Evolutionary conservation across 2,329 filamentous ascomycete species (phyloP), one percentile per base, ranked within the genome.

Genomic region (Plectosphaerella cucumerina): DNA sequence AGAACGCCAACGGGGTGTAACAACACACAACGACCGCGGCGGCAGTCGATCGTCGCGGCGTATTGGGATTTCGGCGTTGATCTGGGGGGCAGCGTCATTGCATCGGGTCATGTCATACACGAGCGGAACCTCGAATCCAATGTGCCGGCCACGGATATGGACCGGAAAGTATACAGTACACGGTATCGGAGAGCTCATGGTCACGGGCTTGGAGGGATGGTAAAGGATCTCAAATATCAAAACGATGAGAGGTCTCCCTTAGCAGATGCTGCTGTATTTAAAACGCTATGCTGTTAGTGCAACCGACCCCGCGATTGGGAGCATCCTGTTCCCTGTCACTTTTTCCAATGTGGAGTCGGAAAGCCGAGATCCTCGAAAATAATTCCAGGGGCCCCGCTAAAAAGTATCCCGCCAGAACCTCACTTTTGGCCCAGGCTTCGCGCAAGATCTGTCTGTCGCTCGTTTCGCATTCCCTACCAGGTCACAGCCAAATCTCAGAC

Each of bases 371-470:
- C 39, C 39, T 20, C 39, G 39, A 42, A 42, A 42, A 39, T 39
- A 47, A 23, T 47, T 47, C 45, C 33, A 47, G 17, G 9, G 35
- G 45, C 34, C 45, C 45, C 45, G 35, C 45, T 37, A 47, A 47
- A 47, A 47, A 47, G 35, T 47, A 26, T 21, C 45, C 22, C 23
- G 26, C 33, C 26, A 37, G 33, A 41, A 47, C 35, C 37, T 35
- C 45, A 39, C 45, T 47, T 47, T 31, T 31, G 26, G 26, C 12
- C 6, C 26, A 4, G 26, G 26, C 26, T 31, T 26, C 23, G 26
- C 26, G 26, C 26, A 49, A 55, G 50, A 55, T 55, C 53, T 55
- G 51, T 49, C 35, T 37, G 35, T 37, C 14, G 35, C 18, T 39
- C 39, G 39, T 11, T 42, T 6, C 18, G 50, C 52, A 53, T 53